Conservation (phyloP, 2,329 filamentous ascomycete species). For the Coniochaeta prunicola region DNA sequence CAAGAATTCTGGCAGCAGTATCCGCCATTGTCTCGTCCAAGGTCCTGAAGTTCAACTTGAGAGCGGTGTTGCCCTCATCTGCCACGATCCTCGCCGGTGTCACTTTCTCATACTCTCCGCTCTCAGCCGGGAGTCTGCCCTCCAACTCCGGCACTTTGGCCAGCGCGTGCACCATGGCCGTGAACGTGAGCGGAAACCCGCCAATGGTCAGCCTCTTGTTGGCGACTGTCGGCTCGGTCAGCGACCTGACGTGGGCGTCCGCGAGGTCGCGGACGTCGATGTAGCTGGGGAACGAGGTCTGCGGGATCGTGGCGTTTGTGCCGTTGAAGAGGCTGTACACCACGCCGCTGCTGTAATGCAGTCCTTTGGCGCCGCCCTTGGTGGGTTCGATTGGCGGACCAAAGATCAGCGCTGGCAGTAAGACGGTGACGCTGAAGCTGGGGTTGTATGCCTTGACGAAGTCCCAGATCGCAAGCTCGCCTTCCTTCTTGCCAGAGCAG, state of each 20-base stretch:
- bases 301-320: conserved; percentile 13
- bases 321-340: conserved; percentile 20
- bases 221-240: conserved; percentile 13
- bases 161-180: conserved; percentile 13
- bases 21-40: conserved; percentile 12
- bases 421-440: conserved; percentile 14
- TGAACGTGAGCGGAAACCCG: conserved; percentile 8
- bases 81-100: conserved; percentile 8
- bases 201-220: conserved; percentile 15
- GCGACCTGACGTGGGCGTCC: conserved; percentile 16
- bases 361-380: conserved; percentile 12
- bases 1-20: conserved; percentile 10
- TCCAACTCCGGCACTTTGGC: conserved; percentile 15
- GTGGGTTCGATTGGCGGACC: conserved; percentile 19
- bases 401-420: conserved; percentile 19
- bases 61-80: conserved; percentile 7
- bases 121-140: conserved; percentile 17
- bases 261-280: conserved; percentile 21
- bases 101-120: conserved; percentile 13
- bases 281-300: conserved; percentile 14
- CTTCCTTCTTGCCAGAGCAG: conserved; percentile 19
- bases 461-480: conserved; percentile 20
- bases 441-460: conserved; percentile 15
- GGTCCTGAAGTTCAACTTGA: conserved; percentile 7
- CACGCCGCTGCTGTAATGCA: conserved; percentile 16